A percentile compares a stretch with the other conserved stretches of the same genome.
phyloP scores from a whole-genome alignment of 768 basidiomycete genomes.

The Macrolepiota dolichaula region DNA sequence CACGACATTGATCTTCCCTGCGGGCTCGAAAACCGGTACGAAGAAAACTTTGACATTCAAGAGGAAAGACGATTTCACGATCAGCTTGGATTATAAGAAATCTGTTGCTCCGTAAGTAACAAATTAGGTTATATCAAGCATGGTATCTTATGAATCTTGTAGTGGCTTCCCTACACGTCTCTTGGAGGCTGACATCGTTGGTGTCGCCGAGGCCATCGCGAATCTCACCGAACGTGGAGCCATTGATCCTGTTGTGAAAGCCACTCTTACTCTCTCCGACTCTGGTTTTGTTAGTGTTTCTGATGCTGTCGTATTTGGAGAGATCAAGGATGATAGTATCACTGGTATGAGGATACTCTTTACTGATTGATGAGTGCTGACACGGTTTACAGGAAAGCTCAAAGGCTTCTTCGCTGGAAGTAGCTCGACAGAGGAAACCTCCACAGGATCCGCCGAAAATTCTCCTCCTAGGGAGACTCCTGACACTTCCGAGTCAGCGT shows the following conservation, averaged over 20 bases:
- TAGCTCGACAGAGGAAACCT: slow-evolving; percentile 36
- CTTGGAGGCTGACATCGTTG: slow-evolving; percentile 67
- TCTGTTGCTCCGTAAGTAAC: slow-evolving; percentile 54
- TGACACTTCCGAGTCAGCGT: slow-evolving; percentile 21
- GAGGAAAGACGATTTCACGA: slow-evolving; percentile 76
- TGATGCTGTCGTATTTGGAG: slow-evolving; percentile 76
- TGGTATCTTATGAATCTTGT: slow-evolving; percentile 3
- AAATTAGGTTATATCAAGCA: neutral
- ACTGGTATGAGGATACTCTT: slow-evolving; percentile 45
- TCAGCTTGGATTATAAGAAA: slow-evolving; percentile 76
- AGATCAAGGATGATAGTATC: slow-evolving; percentile 78
- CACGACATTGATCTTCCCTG: slow-evolving; percentile 72
- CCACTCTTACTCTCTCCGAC: slow-evolving; percentile 78
- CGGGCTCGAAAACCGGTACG: slow-evolving; percentile 70
- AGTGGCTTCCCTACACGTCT: slow-evolving; percentile 76
- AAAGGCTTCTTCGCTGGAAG: slow-evolving; percentile 81
- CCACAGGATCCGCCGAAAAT: slow-evolving; percentile 38
- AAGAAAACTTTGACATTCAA: slow-evolving; percentile 88
- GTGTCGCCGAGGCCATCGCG: slow-evolving; percentile 70
- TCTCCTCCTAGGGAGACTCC: slow-evolving; percentile 37
- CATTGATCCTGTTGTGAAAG: slow-evolving; percentile 81
- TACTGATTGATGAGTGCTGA: neutral
- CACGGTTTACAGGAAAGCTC: slow-evolving; percentile 57
- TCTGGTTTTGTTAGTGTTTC: slow-evolving; percentile 82
- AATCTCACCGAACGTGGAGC: slow-evolving; percentile 85